These are phyloP conservation scores for Diaporthe citri DNA, from an alignment of 2,329 filamentous ascomycete species.

Conservation along the genomic window DNA sequence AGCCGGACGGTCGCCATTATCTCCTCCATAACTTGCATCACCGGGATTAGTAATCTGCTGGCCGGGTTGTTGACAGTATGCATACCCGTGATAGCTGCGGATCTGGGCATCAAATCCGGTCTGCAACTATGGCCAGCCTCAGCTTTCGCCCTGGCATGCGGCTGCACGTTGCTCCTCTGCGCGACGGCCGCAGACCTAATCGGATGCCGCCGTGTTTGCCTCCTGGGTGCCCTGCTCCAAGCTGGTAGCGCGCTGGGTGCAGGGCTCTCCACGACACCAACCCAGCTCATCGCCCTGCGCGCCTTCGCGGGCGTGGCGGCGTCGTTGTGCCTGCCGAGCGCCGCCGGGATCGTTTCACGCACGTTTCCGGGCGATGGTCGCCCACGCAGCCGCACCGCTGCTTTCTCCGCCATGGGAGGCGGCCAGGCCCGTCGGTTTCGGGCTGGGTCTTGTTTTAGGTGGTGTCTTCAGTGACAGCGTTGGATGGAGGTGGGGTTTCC, in stretches of 20 bases:
- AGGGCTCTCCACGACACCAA: conserved; percentile 49
- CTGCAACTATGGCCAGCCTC: conserved; percentile 44
- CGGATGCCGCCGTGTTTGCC: conserved; percentile 50
- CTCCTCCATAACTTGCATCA: neutral
- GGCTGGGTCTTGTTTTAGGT: conserved; percentile 61
- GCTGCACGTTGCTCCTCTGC: conserved; percentile 50
- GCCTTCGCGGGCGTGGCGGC: conserved; percentile 51
- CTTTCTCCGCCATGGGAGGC: conserved; percentile 58
- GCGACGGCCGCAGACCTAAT: conserved; percentile 53
- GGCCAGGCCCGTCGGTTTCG: conserved; percentile 61
- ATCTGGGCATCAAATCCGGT: neutral
- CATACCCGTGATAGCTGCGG: neutral
- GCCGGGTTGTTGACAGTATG: neutral
- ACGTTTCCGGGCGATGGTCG: conserved; percentile 51
- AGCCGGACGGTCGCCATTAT: neutral
- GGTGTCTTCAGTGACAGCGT: conserved; percentile 62
- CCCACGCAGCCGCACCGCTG: conserved; percentile 50
- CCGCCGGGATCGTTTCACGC: conserved; percentile 52
- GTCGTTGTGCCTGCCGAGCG: conserved; percentile 53
- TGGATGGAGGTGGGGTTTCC: conserved; percentile 56
- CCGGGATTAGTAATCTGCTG: neutral
- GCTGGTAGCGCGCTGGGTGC: conserved; percentile 50
- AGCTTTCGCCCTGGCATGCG: conserved; percentile 42
- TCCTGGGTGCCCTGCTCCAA: conserved; percentile 50
- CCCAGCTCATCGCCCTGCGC: conserved; percentile 54